Conservation (phyloP, 2,329 filamentous ascomycete genomes). For the Cladosporium sp. region DNA sequence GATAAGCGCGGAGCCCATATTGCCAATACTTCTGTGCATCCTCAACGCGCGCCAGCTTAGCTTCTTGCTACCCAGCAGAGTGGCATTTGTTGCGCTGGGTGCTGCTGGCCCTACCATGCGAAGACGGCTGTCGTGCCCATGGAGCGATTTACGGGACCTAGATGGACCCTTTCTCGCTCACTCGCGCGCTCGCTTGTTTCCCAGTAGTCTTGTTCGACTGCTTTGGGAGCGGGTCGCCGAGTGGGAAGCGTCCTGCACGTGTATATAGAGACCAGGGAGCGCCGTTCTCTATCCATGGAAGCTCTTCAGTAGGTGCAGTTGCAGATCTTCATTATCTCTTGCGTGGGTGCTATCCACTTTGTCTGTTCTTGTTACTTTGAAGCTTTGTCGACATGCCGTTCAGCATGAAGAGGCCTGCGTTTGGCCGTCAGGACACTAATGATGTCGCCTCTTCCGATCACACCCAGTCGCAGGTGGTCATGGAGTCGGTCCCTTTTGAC, state of each 20-base stretch:
- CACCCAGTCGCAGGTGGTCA: conserved; percentile 1
- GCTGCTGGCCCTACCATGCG: not conserved
- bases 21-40: conserved; percentile 18
- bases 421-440: conserved; percentile 8
- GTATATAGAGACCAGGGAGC: conserved; percentile 10
- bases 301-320: not conserved
- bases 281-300: not conserved
- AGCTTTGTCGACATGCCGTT: conserved; percentile 4
- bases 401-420: conserved; percentile 9
- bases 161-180: not conserved
- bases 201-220: conserved; percentile 5
- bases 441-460: not conserved
- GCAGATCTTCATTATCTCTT: not conserved
- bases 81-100: not conserved
- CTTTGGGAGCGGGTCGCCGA: conserved; percentile 6
- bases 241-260: not conserved
- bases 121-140: not conserved
- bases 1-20: conserved; percentile 11
- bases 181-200: not conserved
- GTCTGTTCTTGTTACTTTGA: not conserved
- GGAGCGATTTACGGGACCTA: not conserved
- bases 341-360: not conserved
- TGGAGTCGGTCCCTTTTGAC: conserved; percentile 3
- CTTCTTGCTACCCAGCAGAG: not conserved
- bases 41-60: conserved; percentile 9